These are phyloP conservation scores for Chaetomiaceae sp. DNA, from an alignment of 2,329 filamentous ascomycete genomes.

Conservation along the genomic window DNA sequence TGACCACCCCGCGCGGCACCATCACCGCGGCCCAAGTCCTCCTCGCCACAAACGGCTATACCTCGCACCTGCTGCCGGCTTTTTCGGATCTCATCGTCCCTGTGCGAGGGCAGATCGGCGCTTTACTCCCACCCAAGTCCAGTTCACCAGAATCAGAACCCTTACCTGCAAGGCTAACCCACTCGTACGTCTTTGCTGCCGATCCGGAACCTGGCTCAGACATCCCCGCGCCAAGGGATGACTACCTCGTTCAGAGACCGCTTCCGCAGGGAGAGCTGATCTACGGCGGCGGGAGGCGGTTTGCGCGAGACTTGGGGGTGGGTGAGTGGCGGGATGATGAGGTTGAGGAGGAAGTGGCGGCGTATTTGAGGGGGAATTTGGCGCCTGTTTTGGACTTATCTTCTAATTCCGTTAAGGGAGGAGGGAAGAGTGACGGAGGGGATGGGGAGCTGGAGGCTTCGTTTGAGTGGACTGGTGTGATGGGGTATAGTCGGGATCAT, in stretches of 20 bases:
- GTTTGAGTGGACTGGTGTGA: conserved; percentile 75
- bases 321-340: conserved; percentile 34
- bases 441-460: conserved; percentile 44
- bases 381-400: conserved; percentile 39
- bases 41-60: conserved; percentile 81
- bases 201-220: conserved; percentile 23
- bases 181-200: conserved; percentile 62
- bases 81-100: conserved; percentile 72
- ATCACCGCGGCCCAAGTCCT: conserved; percentile 62
- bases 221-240: conserved; percentile 48
- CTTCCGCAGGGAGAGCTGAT: conserved; percentile 57
- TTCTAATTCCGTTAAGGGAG: not conserved
- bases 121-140: conserved; percentile 52
- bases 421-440: not conserved
- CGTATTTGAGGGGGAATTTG: conserved; percentile 50
- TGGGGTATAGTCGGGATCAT: conserved; percentile 68
- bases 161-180: conserved; percentile 36
- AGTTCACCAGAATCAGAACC: not conserved
- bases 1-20: conserved; percentile 65
- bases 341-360: conserved; percentile 43
- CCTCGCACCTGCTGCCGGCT: conserved; percentile 65
- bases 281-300: conserved; percentile 64
- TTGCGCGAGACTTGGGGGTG: conserved; percentile 45
- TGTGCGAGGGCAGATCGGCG: conserved; percentile 67
- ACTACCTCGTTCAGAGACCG: conserved; percentile 71